Evolutionary conservation across 2,329 filamentous ascomycete species (phyloP).

Genomic region (Sporothrix humicola): DNA sequence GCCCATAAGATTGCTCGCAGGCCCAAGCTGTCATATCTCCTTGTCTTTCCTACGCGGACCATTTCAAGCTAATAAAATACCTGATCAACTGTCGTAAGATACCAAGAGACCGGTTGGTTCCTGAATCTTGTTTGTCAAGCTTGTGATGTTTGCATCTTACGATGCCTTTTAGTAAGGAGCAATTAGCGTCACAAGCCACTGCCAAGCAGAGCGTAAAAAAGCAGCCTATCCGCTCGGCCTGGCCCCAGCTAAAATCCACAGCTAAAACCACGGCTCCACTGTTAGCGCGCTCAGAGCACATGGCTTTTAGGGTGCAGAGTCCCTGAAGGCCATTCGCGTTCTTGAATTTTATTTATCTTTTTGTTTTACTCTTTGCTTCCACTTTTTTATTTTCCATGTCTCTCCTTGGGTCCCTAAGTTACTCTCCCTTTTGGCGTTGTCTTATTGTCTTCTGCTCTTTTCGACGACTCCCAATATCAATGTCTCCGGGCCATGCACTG

Average conservation of each 20-base stretch:
- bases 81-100: conserved; percentile 4
- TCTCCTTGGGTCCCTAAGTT: too few relatives aligned
- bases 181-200: conserved; percentile 6
- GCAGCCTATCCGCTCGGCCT: background rate
- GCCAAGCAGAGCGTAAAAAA: background rate
- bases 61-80: too few relatives aligned
- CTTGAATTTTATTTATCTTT: background rate
- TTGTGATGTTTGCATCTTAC: background rate
- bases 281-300: conserved; percentile 16
- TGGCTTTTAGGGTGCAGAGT: background rate
- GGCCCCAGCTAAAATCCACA: background rate
- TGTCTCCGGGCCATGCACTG: background rate
- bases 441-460: background rate
- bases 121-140: background rate
- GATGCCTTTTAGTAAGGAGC: too few relatives aligned
- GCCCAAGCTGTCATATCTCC: background rate
- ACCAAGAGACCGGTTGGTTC: background rate
- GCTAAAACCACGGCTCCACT: conserved; percentile 14
- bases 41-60: background rate
- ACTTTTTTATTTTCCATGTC: background rate
- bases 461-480: background rate
- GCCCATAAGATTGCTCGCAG: background rate
- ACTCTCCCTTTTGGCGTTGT: background rate
- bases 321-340: background rate
- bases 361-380: background rate